phyloP scores from a whole-genome alignment of 768 basidiomycete species.

The Leccinum subtestaceum region DNA sequence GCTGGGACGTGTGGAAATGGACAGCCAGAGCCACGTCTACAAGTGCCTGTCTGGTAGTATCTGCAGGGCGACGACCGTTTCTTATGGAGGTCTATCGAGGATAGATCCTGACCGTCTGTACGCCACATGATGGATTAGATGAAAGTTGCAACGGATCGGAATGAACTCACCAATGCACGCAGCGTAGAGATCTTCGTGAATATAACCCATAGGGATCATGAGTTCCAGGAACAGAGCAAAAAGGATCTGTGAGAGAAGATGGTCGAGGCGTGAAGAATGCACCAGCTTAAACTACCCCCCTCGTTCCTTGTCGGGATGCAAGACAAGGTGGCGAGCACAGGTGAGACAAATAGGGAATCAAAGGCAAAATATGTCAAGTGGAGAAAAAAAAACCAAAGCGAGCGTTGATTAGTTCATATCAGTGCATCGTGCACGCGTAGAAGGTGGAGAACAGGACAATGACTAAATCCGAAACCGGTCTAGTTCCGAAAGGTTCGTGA shows the following conservation, averaged over 20 bases:
- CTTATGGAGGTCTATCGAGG: conserved; percentile 1
- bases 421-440: conserved; percentile 12
- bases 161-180: conserved; percentile 16
- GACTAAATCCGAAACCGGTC: conserved; percentile 36
- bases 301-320: conserved; percentile 29
- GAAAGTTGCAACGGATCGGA: neutral
- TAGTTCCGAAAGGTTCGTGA: conserved; percentile 29
- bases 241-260: conserved; percentile 1
- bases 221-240: conserved; percentile 5
- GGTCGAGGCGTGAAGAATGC: neutral
- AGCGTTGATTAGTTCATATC: conserved; percentile 19
- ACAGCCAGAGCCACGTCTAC: conserved; percentile 28
- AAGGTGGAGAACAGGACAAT: conserved; percentile 29
- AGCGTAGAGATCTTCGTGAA: conserved; percentile 15
- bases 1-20: conserved; percentile 23
- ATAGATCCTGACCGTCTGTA: conserved; percentile 11
- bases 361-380: conserved; percentile 18
- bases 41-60: conserved; percentile 26
- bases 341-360: conserved; percentile 23
- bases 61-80: conserved; percentile 18
- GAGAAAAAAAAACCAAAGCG: neutral
- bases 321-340: conserved; percentile 36
- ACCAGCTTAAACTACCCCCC: conserved; percentile 14
- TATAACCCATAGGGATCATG: conserved; percentile 9
- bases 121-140: conserved; percentile 6